phyloP scores from a whole-genome alignment of 164 flowering plant genomes.

The Vitis vinifera region DNA sequence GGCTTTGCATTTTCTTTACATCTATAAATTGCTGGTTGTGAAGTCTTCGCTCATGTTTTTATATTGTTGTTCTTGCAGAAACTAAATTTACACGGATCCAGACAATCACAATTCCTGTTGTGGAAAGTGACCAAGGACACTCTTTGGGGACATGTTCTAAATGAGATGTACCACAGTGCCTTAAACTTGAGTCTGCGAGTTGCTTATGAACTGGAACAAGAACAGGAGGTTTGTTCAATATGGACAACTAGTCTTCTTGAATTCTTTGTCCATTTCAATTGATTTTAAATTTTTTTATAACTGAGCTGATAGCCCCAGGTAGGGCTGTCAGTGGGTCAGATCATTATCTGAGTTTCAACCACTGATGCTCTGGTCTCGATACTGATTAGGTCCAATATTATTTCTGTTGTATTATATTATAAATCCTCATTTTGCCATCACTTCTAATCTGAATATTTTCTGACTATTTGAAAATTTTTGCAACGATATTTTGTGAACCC shows the following conservation, averaged over 20 bases:
- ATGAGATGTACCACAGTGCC: slow-evolving; percentile 91
- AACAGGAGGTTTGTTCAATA: slow-evolving; percentile 56
- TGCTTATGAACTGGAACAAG: slow-evolving; percentile 57
- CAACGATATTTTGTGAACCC: no score
- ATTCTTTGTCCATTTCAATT: not conserved
- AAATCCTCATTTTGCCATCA: no score
- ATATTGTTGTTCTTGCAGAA: slow-evolving; percentile 44
- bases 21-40: not conserved
- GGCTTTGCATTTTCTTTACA: not conserved
- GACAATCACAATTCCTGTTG: slow-evolving; percentile 33
- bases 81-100: slow-evolving; percentile 28
- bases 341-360: no score
- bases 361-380: no score
- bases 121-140: slow-evolving; percentile 69
- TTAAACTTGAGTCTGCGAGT: slow-evolving; percentile 63
- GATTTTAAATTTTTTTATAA: no score
- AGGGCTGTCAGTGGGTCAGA: no score
- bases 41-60: not conserved
- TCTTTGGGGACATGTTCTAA: slow-evolving; percentile 54
- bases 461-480: no score
- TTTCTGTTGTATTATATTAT: no score
- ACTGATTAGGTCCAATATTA: no score
- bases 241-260: not conserved
- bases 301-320: no score
- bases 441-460: no score